Percentiles rank a stretch among this genome's conserved stretches.
These are phyloP conservation scores for Boehmeria nivea DNA, from an alignment of 306 rosid species.

Conservation along the genomic window DNA sequence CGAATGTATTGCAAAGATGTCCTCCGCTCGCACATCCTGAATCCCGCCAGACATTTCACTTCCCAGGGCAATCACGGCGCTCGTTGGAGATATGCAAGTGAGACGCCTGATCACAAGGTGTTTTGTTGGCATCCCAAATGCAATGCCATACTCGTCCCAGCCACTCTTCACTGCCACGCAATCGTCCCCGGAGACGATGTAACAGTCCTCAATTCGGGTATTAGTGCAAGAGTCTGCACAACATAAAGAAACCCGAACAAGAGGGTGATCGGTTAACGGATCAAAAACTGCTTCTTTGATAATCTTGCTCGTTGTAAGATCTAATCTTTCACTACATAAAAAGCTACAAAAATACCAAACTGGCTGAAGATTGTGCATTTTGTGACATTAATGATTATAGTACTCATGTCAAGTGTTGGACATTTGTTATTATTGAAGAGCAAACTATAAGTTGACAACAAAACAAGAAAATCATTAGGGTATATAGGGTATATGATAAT, in stretches of 20 bases:
- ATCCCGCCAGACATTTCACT: conserved; percentile 87
- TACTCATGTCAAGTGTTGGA: too few species aligned
- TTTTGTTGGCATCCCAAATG: conserved; percentile 35
- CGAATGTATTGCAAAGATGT: conserved; percentile 47
- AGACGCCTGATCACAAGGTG: conserved; percentile 35
- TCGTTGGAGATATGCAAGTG: conserved; percentile 68
- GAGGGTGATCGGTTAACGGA: too few species aligned
- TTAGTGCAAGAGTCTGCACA: conserved; percentile 52
- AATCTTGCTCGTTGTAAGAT: too few species aligned
- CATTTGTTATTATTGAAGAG: too few species aligned
- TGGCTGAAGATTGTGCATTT: too few species aligned
- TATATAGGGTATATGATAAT: conserved; percentile 19
- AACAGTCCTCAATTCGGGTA: conserved; percentile 40
- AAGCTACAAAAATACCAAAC: too few species aligned
- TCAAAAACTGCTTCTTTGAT: too few species aligned
- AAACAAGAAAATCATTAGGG: background rate
- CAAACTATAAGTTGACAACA: too few species aligned
- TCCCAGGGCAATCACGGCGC: conserved; percentile 75
- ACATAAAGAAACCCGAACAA: too few species aligned
- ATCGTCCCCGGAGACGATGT: conserved; percentile 44
- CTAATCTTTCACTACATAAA: too few species aligned
- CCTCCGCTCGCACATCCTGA: conserved; percentile 69
- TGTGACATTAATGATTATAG: too few species aligned
- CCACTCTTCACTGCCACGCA: conserved; percentile 50
- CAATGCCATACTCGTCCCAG: conserved; percentile 47